Base-by-base conservation (phyloP, 2,329 filamentous ascomycete species). In the Colletotrichum sp. region DNA sequence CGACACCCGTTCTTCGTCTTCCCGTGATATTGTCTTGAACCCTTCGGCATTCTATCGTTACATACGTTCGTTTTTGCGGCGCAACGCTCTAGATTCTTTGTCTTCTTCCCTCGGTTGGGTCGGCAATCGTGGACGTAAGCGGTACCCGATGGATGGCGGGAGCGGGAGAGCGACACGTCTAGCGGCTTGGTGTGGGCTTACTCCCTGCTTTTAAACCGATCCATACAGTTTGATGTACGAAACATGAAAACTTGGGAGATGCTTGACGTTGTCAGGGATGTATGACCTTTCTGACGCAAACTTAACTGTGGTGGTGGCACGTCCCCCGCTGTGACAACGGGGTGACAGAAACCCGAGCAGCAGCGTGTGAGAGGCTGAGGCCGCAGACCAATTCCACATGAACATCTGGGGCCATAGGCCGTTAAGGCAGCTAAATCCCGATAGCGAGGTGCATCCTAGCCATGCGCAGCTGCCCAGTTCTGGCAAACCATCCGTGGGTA, bases 1-100 rank as follows among this genome's bases (percentile, higher is more conserved):
- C 70, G 64, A 62, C 76, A 77, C 43, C 74, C 76, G 62, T 76
- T 77, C 39, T 76, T 76, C 58, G 74, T 76, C 74, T 77, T 77
- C 39, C 74, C 74, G 25, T 77, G 74, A 52, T 76, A 77, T 15
- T 76, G 70, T 55, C 76, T 66, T 36, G 76, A 76, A 48, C 76
- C 76, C 32, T 76, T 77, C 61, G 74, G 67, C 74, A 76, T 76
- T 34, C 66, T 76, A 64, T 65, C 25, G 56, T 52, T 52, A 12
- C 62, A 34, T 52, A 43, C 10, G 30, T 34, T 36, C 16, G 12
- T 62, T 36, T 22, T 28, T 18, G 16, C 6, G 43, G 39, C 28
- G 48, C 64, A 58, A 36, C 32, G 30, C 25, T 58, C 32, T 48
- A 58, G 28, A 32, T 48, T 34, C 58, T 39, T 32, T 68, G 36